These are phyloP conservation scores for Russula vinacea DNA, from an alignment of 768 basidiomycete species.

Conservation along the genomic window DNA sequence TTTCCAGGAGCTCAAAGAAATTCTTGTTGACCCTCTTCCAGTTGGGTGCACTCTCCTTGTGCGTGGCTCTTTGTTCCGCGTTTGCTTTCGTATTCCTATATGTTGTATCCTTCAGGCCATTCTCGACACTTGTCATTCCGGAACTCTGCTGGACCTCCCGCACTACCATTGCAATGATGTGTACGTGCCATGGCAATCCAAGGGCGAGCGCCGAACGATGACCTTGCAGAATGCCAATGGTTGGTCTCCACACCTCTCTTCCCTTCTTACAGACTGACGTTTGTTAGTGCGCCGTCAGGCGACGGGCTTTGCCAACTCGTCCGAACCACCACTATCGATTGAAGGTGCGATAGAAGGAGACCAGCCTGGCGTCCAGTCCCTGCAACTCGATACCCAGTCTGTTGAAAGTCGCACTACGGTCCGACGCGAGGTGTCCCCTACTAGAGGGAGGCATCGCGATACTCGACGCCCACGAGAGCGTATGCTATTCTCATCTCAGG, in stretches of 20 bases:
- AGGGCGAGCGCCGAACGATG: conserved; percentile 29
- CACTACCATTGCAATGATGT: conserved; percentile 32
- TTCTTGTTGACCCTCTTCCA: conserved; percentile 29
- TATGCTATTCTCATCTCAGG: conserved; percentile 2
- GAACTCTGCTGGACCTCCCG: conserved; percentile 33
- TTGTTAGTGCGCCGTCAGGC: conserved; percentile 23
- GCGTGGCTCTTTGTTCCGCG: neutral
- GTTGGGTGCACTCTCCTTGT: conserved; percentile 28
- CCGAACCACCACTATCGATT: neutral
- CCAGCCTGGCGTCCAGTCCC: neutral
- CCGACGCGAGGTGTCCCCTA: neutral
- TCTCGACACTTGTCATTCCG: conserved; percentile 34
- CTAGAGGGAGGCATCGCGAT: neutral
- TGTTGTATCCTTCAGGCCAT: conserved; percentile 23
- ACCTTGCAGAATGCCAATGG: conserved; percentile 28
- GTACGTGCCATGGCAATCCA: conserved; percentile 33
- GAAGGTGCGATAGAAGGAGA: neutral
- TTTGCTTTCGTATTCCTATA: neutral
- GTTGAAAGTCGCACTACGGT: neutral
- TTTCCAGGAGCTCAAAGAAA: conserved; percentile 14
- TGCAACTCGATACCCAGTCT: neutral
- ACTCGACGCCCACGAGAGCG: conserved; percentile 1
- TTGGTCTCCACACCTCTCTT: neutral
- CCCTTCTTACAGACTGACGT: neutral
- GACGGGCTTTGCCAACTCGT: neutral